phyloP scores from a whole-genome alignment of 257 asterid species.

The Solanum clarkiae region DNA sequence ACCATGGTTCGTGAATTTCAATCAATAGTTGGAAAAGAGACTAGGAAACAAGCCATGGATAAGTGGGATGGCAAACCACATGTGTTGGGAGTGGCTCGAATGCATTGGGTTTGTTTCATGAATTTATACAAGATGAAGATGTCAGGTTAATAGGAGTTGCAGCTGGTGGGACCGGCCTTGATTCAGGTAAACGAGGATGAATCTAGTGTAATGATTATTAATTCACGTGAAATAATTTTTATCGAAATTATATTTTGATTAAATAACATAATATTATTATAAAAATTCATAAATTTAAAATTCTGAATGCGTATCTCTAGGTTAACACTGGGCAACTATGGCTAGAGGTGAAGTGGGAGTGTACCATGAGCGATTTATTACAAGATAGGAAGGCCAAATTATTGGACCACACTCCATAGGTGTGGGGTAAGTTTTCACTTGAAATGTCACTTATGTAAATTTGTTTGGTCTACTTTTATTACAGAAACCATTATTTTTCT shows the following conservation, averaged over 20 bases:
- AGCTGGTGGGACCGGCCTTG: conserved; percentile 50
- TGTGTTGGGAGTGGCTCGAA: conserved; percentile 69
- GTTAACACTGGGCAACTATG: conserved; percentile 49
- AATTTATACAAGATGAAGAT: conserved; percentile 46
- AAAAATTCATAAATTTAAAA: background rate
- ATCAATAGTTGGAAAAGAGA: conserved; percentile 63
- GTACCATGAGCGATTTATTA: conserved; percentile 48
- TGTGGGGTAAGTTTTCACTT: background rate
- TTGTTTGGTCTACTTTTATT: too few relatives aligned
- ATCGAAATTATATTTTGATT: too few relatives aligned
- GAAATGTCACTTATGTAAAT: too few relatives aligned
- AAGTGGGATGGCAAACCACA: conserved; percentile 79
- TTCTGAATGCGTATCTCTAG: accelerated
- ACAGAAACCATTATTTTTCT: too few relatives aligned
- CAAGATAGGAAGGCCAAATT: conserved; percentile 36
- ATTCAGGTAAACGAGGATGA: conserved; percentile 1
- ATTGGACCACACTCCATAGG: background rate
- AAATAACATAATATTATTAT: background rate
- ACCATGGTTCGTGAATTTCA: conserved; percentile 67
- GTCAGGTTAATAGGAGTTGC: conserved; percentile 67
- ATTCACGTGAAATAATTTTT: too few relatives aligned
- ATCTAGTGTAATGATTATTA: background rate
- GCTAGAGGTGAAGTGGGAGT: conserved; percentile 55
- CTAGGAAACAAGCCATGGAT: conserved; percentile 44
- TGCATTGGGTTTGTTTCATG: conserved; percentile 72